phyloP scores from a whole-genome alignment of 345 rosid species.

The Stellera chamaejasme region DNA sequence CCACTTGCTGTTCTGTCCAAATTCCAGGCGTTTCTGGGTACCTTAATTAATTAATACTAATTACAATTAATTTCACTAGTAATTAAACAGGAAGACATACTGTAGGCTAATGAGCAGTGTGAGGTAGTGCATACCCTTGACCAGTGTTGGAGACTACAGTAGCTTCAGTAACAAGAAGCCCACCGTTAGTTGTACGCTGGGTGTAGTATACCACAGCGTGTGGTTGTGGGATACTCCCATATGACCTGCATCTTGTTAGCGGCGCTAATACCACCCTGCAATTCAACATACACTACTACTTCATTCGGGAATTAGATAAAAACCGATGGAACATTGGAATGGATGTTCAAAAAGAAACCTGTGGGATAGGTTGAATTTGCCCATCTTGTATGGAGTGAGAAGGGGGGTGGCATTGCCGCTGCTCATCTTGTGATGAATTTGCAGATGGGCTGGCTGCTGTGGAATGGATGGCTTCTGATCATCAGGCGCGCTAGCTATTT shows the following conservation, averaged over 20 bases:
- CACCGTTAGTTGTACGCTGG: slow-evolving; percentile 6
- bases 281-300: no score
- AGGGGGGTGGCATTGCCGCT: slow-evolving; percentile 1
- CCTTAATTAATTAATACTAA: slow-evolving; percentile 13
- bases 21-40: slow-evolving; percentile 22
- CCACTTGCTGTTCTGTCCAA: slow-evolving; percentile 14
- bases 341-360: slow-evolving; percentile 10
- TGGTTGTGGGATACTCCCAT: slow-evolving; percentile 5
- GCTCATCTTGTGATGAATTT: no score
- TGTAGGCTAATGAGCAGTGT: no score
- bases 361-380: slow-evolving; percentile 13
- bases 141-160: slow-evolving; percentile 1
- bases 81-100: no score
- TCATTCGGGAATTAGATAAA: no score
- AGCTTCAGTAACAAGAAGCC: slow-evolving; percentile 8
- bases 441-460: no score
- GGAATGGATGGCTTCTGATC: no score
- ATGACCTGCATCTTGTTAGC: slow-evolving; percentile 6
- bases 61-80: no score
- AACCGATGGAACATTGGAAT: no score
- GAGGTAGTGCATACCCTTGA: background rate
- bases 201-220: slow-evolving; percentile 7
- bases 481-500: no score
- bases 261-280: background rate
- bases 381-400: slow-evolving; percentile 15